Base-by-base conservation (phyloP, 306 rosid species). In the Quercus suber region DNA sequence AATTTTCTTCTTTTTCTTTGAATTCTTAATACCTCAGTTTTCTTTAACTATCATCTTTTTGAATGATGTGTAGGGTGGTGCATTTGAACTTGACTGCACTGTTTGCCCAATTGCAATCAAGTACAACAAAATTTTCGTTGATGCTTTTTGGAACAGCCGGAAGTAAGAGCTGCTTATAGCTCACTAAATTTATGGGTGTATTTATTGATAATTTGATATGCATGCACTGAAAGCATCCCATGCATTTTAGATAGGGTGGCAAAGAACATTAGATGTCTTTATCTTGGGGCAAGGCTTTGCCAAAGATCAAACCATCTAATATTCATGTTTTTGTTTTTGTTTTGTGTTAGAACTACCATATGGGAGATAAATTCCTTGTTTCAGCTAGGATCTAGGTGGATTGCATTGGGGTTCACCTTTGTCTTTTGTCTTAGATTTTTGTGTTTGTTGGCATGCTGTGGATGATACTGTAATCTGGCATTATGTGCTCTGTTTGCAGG, bases 111-210 rank as follows among this genome's bases (percentile, higher is more conserved):
- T 95, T 25, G 98, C 99, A 67, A 92, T 95, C 82, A 95, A 95
- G 89, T 95, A 92, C 93, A 95, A 95, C 77, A 95, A 95, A 84
- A 95, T 95, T 78, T 95, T 93, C 15, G 99, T 95, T 3, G 99
- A 95, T 85, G 99, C 99, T 35, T 92, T 95, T 70, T 95, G 99
- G 99, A 95, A 95, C 82, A 95, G 99, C 89, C 87, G 90, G 86
- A 95, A 93, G 99, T 95, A 91, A 92, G 80, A 56, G 33, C 20
- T 71, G 70, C 68, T 83, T 86, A 43, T 71, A 23, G 76, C 41
- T 28, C 68, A 49, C 18, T 61, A 73, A 73, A 60, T 68, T 81
- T 69, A 25, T 37, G 45, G 11, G 41, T 37, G 11, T 0, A 37
- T 37, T 37, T 37, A 37, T 37, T 37, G 45, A 37, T 58, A 70